A percentile compares a stretch with the other conserved stretches of the same genome.
Evolutionary conservation across 2,329 filamentous ascomycete genomes (phyloP).

Genomic region (Sporothrix inflata): DNA sequence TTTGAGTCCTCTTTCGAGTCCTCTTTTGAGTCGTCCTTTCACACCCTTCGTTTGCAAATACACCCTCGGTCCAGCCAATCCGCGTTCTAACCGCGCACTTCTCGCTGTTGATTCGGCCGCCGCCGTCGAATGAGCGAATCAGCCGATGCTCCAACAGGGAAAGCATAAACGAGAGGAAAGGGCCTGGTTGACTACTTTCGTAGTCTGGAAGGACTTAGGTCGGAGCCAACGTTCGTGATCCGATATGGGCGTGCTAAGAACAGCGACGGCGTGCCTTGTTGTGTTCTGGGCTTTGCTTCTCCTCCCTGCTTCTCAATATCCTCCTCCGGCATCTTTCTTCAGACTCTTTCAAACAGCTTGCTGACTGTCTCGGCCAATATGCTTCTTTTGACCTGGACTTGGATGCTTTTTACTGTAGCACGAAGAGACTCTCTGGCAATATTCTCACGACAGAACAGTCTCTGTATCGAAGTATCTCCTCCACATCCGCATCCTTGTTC

Average conservation of each 20-base stretch:
- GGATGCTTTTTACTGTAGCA: not conserved
- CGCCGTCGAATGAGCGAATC: not conserved
- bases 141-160: constrained; percentile 19
- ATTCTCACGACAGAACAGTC: not conserved
- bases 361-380: not conserved
- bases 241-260: not conserved
- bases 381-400: not conserved
- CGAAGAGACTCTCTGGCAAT: not conserved
- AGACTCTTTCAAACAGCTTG: not conserved
- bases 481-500: not conserved
- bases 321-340: not conserved
- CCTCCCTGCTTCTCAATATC: not conserved
- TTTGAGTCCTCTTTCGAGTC: not conserved
- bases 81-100: not conserved
- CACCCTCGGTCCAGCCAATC: constrained; percentile 16
- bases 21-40: not conserved
- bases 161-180: constrained; percentile 14
- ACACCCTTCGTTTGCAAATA: not conserved
- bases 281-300: not conserved
- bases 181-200: no score
- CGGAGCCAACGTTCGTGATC: not conserved
- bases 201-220: no score
- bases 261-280: constrained; percentile 16
- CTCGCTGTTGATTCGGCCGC: constrained; percentile 9
- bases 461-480: not conserved